Evolutionary conservation across 192 early-diverging fungal species (phyloP), one percentile per base, ranked within the genome.

Genomic region (Pilobolus umbonatus): DNA sequence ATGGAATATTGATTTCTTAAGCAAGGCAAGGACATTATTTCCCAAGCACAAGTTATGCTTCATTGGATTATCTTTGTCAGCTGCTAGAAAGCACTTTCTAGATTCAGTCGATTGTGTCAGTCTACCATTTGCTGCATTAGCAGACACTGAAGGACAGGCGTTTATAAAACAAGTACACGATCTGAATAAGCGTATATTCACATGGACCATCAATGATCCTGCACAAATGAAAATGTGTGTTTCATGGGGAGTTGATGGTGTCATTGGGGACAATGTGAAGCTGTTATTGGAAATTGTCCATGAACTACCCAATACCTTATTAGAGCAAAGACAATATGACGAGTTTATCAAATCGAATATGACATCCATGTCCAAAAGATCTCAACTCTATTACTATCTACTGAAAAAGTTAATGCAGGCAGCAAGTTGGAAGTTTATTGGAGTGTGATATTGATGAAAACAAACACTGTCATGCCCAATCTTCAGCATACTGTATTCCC

Each of bases 81-180:
- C 71, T 26, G 78, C 81, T 7, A 46, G 43, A 2, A 35, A 53
- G 1, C 65, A 75, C 22, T 83, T 80, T 62, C 55, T 68, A 0
- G 53, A 62, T 21, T 22, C 57, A 12, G 74, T 76, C 0, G 76
- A 80, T 28, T 71, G 62, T 9, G 59, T 79, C 31, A 75, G 64
- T 39, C 47, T 83, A 21, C 66, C 64, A 11, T 78, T 75, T 69
- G 67, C 61, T 1, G 56, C 72, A 0, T 55, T 80, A 0, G 45
- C 55, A 3, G 72, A 65, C 7, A 15, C 30, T 4, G 64, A 76
- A 11, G 81, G 75, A 2, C 72, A 68, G 45, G 17, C 53, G 9
- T 76, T 83, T 48, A 68, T 83, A 30, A 60, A 69, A 21, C 71
- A 83, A 30, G 79, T 73, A 28, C 81, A 83, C 24, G 55, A 42